Evolutionary conservation across 345 rosid species (phyloP).

Genomic region (Eucalyptus sideroxylon): DNA sequence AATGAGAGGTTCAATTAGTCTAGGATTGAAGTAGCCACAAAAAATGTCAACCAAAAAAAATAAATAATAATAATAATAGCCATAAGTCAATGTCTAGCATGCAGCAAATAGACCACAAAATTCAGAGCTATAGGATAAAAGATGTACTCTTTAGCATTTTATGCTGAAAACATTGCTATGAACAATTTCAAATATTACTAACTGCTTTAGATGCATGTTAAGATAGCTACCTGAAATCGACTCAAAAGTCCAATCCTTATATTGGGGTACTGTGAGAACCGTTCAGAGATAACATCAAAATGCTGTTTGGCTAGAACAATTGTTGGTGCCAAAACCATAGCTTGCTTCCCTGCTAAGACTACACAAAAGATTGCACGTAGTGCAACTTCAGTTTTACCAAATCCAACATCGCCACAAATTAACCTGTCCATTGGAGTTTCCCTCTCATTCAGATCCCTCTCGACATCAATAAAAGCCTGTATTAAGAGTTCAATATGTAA

Average conservation of each 20-base stretch:
- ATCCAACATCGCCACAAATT: conserved; percentile 97
- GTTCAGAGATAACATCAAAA: conserved; percentile 73
- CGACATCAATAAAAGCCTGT: conserved; percentile 93
- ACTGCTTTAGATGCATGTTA: background rate
- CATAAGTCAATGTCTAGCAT: background rate
- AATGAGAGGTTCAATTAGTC: conserved; percentile 5
- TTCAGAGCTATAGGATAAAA: background rate
- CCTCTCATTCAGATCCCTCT: conserved; percentile 81
- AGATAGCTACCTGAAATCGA: conserved; percentile 73
- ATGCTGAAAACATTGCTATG: background rate
- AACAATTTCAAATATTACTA: background rate
- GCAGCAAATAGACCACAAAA: background rate
- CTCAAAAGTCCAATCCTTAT: conserved; percentile 79
- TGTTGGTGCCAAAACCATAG: conserved; percentile 96
- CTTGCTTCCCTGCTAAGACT: conserved; percentile 85
- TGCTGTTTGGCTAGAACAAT: conserved; percentile 94
- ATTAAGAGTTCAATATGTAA: conserved; percentile 8
- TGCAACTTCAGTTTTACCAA: conserved; percentile 98
- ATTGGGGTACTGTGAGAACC: conserved; percentile 51
- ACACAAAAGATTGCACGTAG: conserved; percentile 85
- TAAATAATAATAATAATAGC: background rate
- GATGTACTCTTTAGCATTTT: background rate
- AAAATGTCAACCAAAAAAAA: background rate
- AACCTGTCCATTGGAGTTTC: conserved; percentile 96
- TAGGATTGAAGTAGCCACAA: background rate